Base-by-base conservation (phyloP, 768 basidiomycete genomes). In the Boletus reticulatus region DNA sequence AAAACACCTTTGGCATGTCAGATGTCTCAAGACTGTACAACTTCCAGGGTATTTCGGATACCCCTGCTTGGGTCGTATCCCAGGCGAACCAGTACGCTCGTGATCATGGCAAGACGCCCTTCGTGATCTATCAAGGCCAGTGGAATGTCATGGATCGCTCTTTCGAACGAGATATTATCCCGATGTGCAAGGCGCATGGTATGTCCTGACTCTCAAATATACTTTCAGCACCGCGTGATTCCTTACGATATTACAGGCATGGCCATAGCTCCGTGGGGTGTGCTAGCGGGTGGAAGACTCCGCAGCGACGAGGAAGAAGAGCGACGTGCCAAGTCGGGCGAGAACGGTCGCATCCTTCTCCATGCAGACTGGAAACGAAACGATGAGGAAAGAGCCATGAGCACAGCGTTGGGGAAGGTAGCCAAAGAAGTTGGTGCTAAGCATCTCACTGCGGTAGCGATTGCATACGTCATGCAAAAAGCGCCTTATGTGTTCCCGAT, bases 51-150 rank as follows among this genome's bases (percentile, higher is more conserved):
- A 59, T 74, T 24, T 75, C 73, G 14, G 73, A 80, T 47, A 66
- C 74, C 2, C 80, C 80, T 0, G 80, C 80, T 0, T 82, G 80
- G 80, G 60, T 81, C 2, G 80, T 81, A 9, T 52, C 76, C 6
- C 69, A 72, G 49, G 78, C 77, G 5, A 83, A 84, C 61, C 73
- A 77, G 50, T 83, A 80, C 50, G 80, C 82, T 13, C 69, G 76
- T 1, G 70, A 73, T 31, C 76, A 82, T 42, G 80, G 73, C 0
- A 66, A 79, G 49, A 76, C 78, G 6, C 77, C 75, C 8, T 80
- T 80, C 56, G 73, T 71, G 38, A 65, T 80, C 39, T 80, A 79
- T 61, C 78, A 75, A 60, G 78, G 75, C 13, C 31, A 34, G 24
- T 72, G 70, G 73, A 68, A 59, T 53, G 47, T 69, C 12, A 57